These are phyloP conservation scores for Kurtzmaniella natalensis DNA, from an alignment of 1,139 yeast genomes.

Conservation along the genomic window DNA sequence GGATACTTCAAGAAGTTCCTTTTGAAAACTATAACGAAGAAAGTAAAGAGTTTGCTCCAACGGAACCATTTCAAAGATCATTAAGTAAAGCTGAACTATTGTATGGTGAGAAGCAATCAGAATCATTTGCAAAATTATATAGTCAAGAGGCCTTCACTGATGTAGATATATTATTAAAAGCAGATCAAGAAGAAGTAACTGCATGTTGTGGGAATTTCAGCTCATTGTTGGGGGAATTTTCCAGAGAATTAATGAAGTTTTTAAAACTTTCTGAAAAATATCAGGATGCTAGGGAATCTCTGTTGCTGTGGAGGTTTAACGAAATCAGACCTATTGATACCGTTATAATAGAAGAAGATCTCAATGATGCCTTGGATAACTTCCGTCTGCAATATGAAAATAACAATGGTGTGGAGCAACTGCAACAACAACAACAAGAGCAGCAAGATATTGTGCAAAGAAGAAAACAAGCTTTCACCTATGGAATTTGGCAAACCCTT, in stretches of 20 bases:
- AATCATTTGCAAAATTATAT: slow-evolving; percentile 56
- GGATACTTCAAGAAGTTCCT: slow-evolving; percentile 57
- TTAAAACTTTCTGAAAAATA: slow-evolving; percentile 45
- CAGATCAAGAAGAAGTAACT: slow-evolving; percentile 76
- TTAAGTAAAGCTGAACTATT: slow-evolving; percentile 48
- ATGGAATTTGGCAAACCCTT: slow-evolving; percentile 28
- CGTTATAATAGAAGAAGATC: not conserved
- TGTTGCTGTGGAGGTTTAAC: slow-evolving; percentile 1
- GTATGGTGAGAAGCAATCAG: slow-evolving; percentile 53
- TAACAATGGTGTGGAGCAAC: slow-evolving; percentile 1
- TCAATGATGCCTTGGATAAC: slow-evolving; percentile 30
- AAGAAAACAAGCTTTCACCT: slow-evolving; percentile 10
- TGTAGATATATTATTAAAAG: slow-evolving; percentile 38
- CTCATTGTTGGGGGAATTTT: slow-evolving; percentile 57
- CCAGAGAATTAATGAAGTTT: slow-evolving; percentile 51
- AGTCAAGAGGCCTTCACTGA: slow-evolving; percentile 50
- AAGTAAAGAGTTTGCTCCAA: slow-evolving; percentile 25
- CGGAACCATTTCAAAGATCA: slow-evolving; percentile 45
- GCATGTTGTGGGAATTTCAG: slow-evolving; percentile 84
- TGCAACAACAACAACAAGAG: not conserved
- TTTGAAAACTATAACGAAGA: slow-evolving; percentile 31
- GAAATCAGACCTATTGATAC: too few relatives aligned
- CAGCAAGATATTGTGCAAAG: too few relatives aligned
- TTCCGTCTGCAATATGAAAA: slow-evolving; percentile 26
- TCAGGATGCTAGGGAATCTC: slow-evolving; percentile 21